A percentile compares a stretch with the other conserved stretches of the same genome.
Evolutionary conservation across 2,329 filamentous ascomycete genomes (phyloP).

Genomic region (Fusarium humuli): DNA sequence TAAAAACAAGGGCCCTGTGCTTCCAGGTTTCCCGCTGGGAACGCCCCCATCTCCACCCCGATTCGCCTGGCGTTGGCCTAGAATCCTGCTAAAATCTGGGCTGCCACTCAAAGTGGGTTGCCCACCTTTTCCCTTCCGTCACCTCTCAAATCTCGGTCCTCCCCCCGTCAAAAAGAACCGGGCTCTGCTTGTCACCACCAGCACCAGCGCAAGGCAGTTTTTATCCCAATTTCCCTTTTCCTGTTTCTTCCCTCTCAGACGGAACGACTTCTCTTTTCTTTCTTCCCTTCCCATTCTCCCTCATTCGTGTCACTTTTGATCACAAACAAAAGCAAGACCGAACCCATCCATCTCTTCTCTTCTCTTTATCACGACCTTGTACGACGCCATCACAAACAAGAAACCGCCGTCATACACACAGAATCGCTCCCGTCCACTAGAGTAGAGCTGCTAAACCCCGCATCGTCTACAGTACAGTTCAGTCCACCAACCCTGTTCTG

Average conservation of each 20-base stretch:
- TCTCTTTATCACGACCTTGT: slow-evolving; percentile 23
- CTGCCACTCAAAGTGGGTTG: slow-evolving; percentile 42
- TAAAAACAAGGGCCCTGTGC: slow-evolving; percentile 14
- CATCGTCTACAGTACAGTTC: slow-evolving; percentile 30
- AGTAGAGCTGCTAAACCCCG: slow-evolving; percentile 44
- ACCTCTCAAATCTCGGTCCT: slow-evolving; percentile 38
- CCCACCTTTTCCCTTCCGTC: slow-evolving; percentile 41
- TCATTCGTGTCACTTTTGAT: slow-evolving; percentile 19
- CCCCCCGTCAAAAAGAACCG: slow-evolving; percentile 42
- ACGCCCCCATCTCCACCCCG: slow-evolving; percentile 36
- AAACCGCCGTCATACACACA: slow-evolving; percentile 19
- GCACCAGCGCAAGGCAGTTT: slow-evolving; percentile 34
- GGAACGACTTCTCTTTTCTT: slow-evolving; percentile 17
- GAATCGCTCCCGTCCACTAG: slow-evolving; percentile 32
- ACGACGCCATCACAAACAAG: slow-evolving; percentile 25
- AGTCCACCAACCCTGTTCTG: slow-evolving; percentile 25
- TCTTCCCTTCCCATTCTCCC: not conserved
- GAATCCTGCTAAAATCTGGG: slow-evolving; percentile 43
- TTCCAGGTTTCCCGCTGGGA: slow-evolving; percentile 41
- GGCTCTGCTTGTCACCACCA: slow-evolving; percentile 41
- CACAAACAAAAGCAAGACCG: slow-evolving; percentile 2
- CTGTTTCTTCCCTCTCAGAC: slow-evolving; percentile 20
- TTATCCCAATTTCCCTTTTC: slow-evolving; percentile 36
- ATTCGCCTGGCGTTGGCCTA: slow-evolving; percentile 42
- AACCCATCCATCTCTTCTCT: slow-evolving; percentile 15